These are phyloP conservation scores for Pochonia chlamydosporia DNA, from an alignment of 2,329 filamentous ascomycete genomes.

Conservation along the genomic window DNA sequence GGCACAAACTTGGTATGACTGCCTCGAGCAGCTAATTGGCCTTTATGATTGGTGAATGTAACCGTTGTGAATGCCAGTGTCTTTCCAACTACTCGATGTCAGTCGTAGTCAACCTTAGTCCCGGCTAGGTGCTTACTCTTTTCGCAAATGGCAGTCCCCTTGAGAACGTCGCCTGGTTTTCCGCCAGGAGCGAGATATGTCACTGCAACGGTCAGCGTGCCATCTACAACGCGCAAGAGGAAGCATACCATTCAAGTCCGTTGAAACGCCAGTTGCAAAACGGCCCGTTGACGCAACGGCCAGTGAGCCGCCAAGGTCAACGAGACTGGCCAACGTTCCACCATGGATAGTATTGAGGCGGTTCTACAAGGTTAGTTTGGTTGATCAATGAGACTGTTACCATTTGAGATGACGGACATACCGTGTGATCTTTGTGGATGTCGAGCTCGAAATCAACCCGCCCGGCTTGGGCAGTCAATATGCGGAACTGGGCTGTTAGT, in stretches of 20 bases:
- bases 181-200: conserved; percentile 57
- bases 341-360: conserved; percentile 71
- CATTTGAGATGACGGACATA: conserved; percentile 35
- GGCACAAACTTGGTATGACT: conserved; percentile 58
- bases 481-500: conserved; percentile 48
- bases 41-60: conserved; percentile 52
- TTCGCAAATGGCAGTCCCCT: conserved; percentile 52
- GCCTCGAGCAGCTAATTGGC: conserved; percentile 54
- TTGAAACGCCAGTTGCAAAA: conserved; percentile 59
- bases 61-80: conserved; percentile 57
- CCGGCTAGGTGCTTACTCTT: conserved; percentile 41
- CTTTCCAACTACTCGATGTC: conserved; percentile 49
- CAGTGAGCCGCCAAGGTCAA: conserved; percentile 59
- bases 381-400: too few species aligned
- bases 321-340: conserved; percentile 72
- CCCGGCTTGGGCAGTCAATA: conserved; percentile 59
- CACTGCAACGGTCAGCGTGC: conserved; percentile 34
- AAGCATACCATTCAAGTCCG: conserved; percentile 54
- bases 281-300: conserved; percentile 60
- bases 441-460: conserved; percentile 71
- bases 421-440: conserved; percentile 69
- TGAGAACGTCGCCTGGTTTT: conserved; percentile 49
- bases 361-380: conserved; percentile 55
- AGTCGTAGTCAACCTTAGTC: conserved; percentile 1
- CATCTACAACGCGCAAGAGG: neutral